phyloP scores from a whole-genome alignment of 805 yeast genomes.

The Hanseniaspora hatyaiensis region DNA sequence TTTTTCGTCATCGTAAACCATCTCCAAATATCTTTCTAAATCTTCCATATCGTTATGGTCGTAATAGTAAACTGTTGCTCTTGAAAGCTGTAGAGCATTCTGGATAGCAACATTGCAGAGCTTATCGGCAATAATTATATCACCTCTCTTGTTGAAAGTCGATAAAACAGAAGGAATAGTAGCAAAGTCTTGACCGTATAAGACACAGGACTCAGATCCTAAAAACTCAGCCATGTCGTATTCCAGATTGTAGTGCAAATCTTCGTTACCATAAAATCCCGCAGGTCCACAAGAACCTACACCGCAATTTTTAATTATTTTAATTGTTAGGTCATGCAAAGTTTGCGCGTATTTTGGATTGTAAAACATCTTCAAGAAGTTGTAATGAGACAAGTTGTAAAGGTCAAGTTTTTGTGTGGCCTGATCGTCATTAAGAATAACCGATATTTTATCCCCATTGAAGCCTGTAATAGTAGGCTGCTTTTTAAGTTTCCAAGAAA shows the following conservation, averaged over 20 bases:
- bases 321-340: neutral
- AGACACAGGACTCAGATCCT: conserved; percentile 63
- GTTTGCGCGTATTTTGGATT: conserved; percentile 37
- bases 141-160: conserved; percentile 91
- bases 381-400: conserved; percentile 58
- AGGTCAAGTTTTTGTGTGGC: conserved; percentile 27
- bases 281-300: conserved; percentile 99
- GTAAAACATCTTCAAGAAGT: conserved; percentile 54
- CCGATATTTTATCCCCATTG: conserved; percentile 20
- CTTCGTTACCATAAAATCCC: conserved; percentile 92
- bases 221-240: conserved; percentile 62
- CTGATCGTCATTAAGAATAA: neutral
- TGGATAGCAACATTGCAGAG: conserved; percentile 66
- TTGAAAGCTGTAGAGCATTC: conserved; percentile 75
- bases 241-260: conserved; percentile 72
- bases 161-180: conserved; percentile 83
- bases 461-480: conserved; percentile 22
- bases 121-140: conserved; percentile 75
- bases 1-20: conserved; percentile 46
- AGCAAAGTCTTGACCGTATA: conserved; percentile 87
- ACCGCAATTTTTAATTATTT: conserved; percentile 61
- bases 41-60: conserved; percentile 84
- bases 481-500: conserved; percentile 39
- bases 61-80: conserved; percentile 63
- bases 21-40: conserved; percentile 55